Conservation (phyloP, 2,329 filamentous ascomycete genomes). For the Exophiala sp. region DNA sequence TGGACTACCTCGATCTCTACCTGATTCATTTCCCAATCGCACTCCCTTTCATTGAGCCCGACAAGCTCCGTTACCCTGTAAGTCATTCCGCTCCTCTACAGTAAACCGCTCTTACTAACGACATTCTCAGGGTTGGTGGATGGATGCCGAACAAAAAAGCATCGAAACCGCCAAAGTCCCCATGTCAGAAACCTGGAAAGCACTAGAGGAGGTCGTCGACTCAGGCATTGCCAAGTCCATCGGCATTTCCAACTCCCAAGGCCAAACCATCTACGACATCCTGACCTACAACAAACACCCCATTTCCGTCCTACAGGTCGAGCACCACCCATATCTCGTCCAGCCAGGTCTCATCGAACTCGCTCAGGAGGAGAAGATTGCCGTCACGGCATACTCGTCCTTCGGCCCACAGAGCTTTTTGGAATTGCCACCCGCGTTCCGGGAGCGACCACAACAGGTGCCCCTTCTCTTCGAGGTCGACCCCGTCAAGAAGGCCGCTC, state of each 20-base stretch:
- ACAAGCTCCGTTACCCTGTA: constrained; percentile 69
- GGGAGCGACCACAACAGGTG: constrained; percentile 65
- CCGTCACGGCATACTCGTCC: constrained; percentile 77
- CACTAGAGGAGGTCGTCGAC: constrained; percentile 72
- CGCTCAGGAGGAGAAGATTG: constrained; percentile 66
- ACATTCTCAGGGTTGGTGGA: constrained; percentile 56
- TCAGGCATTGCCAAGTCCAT: constrained; percentile 68
- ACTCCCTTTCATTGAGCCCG: constrained; percentile 78
- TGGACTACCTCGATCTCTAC: constrained; percentile 90
- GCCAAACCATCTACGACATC: constrained; percentile 72
- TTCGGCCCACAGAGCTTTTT: constrained; percentile 77
- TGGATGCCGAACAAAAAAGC: constrained; percentile 59
- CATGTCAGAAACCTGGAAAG: constrained; percentile 77
- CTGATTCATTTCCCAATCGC: constrained; percentile 86
- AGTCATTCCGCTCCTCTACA: background rate
- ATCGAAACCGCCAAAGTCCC: constrained; percentile 64
- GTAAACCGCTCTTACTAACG: background rate
- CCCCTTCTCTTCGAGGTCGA: constrained; percentile 69
- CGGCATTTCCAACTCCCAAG: constrained; percentile 80
- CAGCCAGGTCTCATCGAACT: constrained; percentile 69
- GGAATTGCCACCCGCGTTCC: constrained; percentile 53
- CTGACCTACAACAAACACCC: constrained; percentile 71
- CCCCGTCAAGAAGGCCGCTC: constrained; percentile 61
- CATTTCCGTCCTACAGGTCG: constrained; percentile 78
- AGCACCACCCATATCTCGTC: constrained; percentile 85